Conservation (phyloP, 2,329 filamentous ascomycete genomes). For the Volutella citrinella region DNA sequence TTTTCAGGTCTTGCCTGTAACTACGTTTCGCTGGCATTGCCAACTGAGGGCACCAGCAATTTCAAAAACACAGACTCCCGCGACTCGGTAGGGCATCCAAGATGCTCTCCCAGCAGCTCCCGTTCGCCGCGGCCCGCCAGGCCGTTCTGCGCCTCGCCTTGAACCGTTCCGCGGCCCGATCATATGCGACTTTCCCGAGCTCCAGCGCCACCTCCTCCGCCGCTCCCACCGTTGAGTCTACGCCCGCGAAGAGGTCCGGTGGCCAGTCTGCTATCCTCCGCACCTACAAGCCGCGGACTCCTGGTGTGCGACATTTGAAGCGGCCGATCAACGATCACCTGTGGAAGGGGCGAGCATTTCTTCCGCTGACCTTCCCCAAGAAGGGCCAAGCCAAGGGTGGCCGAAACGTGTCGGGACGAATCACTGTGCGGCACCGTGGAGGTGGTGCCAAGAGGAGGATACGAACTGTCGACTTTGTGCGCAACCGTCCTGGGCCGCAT, state of each 20-base stretch:
- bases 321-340: constrained; percentile 94
- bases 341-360: constrained; percentile 86
- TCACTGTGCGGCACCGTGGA: constrained; percentile 89
- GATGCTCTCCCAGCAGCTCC: constrained; percentile 32
- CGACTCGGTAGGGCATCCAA: too few relatives aligned
- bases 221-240: constrained; percentile 15
- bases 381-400: constrained; percentile 92
- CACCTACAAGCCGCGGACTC: constrained; percentile 91
- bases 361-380: constrained; percentile 84
- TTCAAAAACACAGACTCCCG: too few relatives aligned
- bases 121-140: constrained; percentile 26
- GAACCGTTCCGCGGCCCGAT: constrained; percentile 23
- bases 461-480: constrained; percentile 84
- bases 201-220: constrained; percentile 20
- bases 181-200: constrained; percentile 27
- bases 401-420: constrained; percentile 78
- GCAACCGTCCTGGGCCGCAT: constrained; percentile 76
- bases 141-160: constrained; percentile 27
- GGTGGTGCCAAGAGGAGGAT: constrained; percentile 92
- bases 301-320: constrained; percentile 86
- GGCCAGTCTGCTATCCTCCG: constrained; percentile 55
- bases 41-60: too few relatives aligned
- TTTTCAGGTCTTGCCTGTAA: too few relatives aligned
- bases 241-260: too few relatives aligned
- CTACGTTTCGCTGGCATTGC: too few relatives aligned